A percentile compares a stretch with the other conserved stretches of the same genome.
Evolutionary conservation across 2,329 filamentous ascomycete species (phyloP).

Genomic region (Aspergillus sp.): DNA sequence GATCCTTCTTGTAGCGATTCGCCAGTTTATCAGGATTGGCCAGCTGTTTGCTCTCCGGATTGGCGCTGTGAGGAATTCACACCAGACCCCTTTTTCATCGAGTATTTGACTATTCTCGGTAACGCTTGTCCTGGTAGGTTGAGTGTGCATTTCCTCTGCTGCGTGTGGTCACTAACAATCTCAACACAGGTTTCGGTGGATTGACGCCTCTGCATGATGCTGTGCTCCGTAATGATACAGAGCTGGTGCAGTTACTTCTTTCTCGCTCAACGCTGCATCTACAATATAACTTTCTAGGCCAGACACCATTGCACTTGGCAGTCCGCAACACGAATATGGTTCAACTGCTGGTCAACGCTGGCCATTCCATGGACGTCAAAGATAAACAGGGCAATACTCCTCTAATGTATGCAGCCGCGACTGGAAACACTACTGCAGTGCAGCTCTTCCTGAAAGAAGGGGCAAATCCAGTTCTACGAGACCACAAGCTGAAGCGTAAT

Average conservation of each 20-base stretch:
- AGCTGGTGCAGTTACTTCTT: neutral
- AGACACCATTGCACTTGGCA: neutral
- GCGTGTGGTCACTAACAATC: neutral
- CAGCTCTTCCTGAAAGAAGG: neutral
- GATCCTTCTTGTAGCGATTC: neutral
- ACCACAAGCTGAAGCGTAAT: neutral
- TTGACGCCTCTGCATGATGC: neutral
- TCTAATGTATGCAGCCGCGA: slow-evolving; percentile 1
- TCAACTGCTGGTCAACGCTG: neutral
- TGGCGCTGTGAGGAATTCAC: neutral
- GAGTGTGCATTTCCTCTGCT: no score
- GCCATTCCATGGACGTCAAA: neutral
- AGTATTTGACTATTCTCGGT: neutral
- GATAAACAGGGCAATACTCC: neutral
- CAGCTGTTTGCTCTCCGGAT: neutral
- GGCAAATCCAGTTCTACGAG: neutral
- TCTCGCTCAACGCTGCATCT: neutral
- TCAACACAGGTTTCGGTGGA: neutral
- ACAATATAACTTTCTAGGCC: neutral
- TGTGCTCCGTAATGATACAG: neutral
- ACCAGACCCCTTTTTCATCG: neutral
- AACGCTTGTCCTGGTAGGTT: neutral
- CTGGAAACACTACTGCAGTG: neutral
- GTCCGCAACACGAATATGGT: neutral
- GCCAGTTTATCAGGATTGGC: slow-evolving; percentile 2